Evolutionary conservation across 2,329 filamentous ascomycete genomes (phyloP).

Genomic region (Paecilomyces sp.): DNA sequence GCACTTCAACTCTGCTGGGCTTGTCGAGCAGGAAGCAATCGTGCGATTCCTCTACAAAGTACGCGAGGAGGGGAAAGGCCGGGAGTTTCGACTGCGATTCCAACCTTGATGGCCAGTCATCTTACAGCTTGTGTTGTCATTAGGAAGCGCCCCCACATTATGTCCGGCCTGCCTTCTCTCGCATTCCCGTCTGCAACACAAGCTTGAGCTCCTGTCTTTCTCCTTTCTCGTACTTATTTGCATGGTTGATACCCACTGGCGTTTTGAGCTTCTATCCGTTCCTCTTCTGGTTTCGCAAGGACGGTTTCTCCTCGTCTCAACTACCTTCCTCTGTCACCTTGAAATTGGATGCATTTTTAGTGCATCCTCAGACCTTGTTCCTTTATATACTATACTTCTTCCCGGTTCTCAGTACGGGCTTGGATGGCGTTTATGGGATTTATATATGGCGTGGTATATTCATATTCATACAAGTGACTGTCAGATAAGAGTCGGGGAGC

Average conservation of each 20-base stretch:
- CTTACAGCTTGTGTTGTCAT: not conserved
- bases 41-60: constrained; percentile 43
- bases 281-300: not conserved
- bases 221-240: not conserved
- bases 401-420: not conserved
- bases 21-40: constrained; percentile 41
- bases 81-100: constrained; percentile 35
- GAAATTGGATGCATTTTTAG: not conserved
- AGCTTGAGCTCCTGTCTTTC: not conserved
- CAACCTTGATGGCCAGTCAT: constrained; percentile 22
- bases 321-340: not conserved
- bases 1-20: constrained; percentile 40
- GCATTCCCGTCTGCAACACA: not conserved
- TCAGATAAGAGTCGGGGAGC: no score
- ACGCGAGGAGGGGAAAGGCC: constrained; percentile 36
- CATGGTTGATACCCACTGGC: not conserved
- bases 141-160: not conserved
- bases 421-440: not conserved
- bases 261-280: not conserved
- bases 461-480: not conserved
- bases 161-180: not conserved
- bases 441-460: not conserved
- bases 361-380: not conserved
- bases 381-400: not conserved
- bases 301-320: not conserved